These are phyloP conservation scores for Scheffersomyces lignicola DNA, from an alignment of 1,139 yeast genomes.

Conservation along the genomic window DNA sequence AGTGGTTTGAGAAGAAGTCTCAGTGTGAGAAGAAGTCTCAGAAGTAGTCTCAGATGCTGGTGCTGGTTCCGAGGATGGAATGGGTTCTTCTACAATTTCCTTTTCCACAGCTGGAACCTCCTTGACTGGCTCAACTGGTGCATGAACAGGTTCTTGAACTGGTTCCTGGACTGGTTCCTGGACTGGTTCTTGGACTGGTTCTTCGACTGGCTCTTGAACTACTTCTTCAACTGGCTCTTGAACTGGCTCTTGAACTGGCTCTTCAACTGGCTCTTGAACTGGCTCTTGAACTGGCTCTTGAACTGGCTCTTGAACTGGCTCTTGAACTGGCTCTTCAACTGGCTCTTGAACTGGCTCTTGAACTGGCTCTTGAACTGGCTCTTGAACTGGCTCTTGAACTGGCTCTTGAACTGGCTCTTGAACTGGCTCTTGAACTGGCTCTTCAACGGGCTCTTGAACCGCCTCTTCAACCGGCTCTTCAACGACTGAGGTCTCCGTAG, in stretches of 20 bases:
- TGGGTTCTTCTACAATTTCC: slow-evolving; percentile 6
- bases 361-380: too few species aligned
- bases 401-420: not conserved
- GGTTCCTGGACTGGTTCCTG: too few species aligned
- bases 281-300: too few species aligned
- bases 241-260: too few species aligned
- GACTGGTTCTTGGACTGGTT: too few species aligned
- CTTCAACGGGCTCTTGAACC: slow-evolving; percentile 1
- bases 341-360: too few species aligned
- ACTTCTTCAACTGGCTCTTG: too few species aligned
- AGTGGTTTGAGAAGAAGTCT: slow-evolving; percentile 2
- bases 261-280: too few species aligned
- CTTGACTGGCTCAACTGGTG: slow-evolving; percentile 2
- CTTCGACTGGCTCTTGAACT: too few species aligned
- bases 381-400: not conserved
- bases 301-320: too few species aligned
- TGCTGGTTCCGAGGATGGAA: slow-evolving; percentile 4
- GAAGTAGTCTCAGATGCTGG: not conserved
- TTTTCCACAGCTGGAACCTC: slow-evolving; percentile 5
- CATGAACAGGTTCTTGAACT: slow-evolving; percentile 1
- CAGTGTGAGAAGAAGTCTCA: not conserved
- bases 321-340: too few species aligned
- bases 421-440: not conserved
- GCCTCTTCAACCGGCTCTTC: slow-evolving; percentile 4
- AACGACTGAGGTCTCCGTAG: slow-evolving; percentile 1